Evolutionary conservation across 257 asterid species (phyloP).

Genomic region (Solanum bulbocastanum): DNA sequence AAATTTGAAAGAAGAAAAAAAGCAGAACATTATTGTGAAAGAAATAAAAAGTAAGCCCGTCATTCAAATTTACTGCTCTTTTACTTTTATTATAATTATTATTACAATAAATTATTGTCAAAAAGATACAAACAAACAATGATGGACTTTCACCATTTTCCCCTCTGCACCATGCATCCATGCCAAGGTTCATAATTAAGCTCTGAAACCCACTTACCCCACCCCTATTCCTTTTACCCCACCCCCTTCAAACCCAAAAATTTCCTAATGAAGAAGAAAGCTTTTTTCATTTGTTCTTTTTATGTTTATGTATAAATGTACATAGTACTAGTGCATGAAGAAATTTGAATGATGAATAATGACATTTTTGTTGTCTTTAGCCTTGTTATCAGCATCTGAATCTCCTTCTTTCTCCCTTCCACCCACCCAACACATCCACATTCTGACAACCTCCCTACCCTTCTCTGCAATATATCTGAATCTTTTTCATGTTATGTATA

Average conservation of each 20-base stretch:
- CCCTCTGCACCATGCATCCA: slow-evolving; percentile 3
- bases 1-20: background rate
- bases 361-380: background rate
- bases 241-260: background rate
- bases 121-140: background rate
- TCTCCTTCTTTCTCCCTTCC: background rate
- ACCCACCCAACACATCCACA: background rate
- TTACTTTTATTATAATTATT: background rate
- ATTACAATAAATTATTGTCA: background rate
- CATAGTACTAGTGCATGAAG: background rate
- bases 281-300: background rate
- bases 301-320: background rate
- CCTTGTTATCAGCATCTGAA: slow-evolving; percentile 1
- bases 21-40: background rate
- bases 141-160: background rate
- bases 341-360: background rate
- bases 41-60: background rate
- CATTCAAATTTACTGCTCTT: background rate
- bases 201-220: background rate
- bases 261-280: background rate
- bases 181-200: slow-evolving; percentile 1
- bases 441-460: background rate
- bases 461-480: background rate
- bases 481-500: background rate
- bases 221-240: background rate